Conservation (phyloP, 1,284 basidiomycete genomes). For the Ceratobasidium theobromae region DNA sequence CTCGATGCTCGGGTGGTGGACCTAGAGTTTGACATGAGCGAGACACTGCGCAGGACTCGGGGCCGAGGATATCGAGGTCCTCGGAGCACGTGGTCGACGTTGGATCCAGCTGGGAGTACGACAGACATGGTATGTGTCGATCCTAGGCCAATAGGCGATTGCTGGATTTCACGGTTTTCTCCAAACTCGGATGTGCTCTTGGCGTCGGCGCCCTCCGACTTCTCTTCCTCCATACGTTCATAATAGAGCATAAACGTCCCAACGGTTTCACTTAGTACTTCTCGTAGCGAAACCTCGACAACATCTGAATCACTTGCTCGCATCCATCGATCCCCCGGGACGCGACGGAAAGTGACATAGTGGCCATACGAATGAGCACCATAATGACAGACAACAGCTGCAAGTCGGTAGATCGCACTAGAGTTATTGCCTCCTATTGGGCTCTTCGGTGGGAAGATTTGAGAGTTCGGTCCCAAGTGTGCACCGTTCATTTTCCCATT, state of each 20-base stretch:
- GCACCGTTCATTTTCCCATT: constrained; percentile 21
- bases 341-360: constrained; percentile 85
- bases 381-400: constrained; percentile 84
- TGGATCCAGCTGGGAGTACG: constrained; percentile 8
- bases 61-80: neutral
- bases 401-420: constrained; percentile 72
- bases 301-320: constrained; percentile 84
- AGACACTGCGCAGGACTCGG: constrained; percentile 17
- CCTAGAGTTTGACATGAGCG: constrained; percentile 4
- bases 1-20: constrained; percentile 9
- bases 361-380: constrained; percentile 89
- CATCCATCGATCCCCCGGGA: constrained; percentile 65
- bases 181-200: neutral
- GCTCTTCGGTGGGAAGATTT: constrained; percentile 45
- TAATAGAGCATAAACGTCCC: constrained; percentile 91
- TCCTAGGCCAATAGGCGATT: constrained; percentile 5
- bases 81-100: constrained; percentile 1
- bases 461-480: constrained; percentile 4
- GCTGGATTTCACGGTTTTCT: too few species aligned
- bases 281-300: constrained; percentile 72
- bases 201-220: neutral
- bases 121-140: constrained; percentile 10
- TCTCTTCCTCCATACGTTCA: constrained; percentile 57
- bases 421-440: constrained; percentile 45
- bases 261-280: constrained; percentile 68